These are phyloP conservation scores for Calophaca sinica DNA, from an alignment of 306 rosid genomes.

Conservation along the genomic window DNA sequence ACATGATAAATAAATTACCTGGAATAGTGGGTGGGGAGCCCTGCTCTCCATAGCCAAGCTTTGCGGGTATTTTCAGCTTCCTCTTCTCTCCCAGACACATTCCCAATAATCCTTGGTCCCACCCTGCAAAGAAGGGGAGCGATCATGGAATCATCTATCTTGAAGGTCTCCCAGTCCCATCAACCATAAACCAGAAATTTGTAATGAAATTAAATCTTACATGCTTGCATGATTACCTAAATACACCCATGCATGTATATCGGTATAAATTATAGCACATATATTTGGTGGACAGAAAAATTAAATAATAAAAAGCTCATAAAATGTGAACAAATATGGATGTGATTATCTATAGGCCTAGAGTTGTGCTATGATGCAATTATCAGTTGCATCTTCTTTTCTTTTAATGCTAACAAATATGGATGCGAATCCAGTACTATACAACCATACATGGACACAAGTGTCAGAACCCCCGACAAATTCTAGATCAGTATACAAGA, in stretches of 20 bases:
- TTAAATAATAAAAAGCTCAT: not conserved
- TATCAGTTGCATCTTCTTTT: slow-evolving; percentile 12
- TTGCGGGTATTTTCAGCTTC: slow-evolving; percentile 91
- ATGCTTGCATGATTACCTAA: not conserved
- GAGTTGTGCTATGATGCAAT: not conserved
- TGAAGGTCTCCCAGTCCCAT: slow-evolving; percentile 22
- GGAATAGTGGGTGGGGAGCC: slow-evolving; percentile 97
- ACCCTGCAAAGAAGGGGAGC: slow-evolving; percentile 62
- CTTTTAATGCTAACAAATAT: not conserved
- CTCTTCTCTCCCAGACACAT: slow-evolving; percentile 98
- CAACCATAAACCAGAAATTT: slow-evolving; percentile 31
- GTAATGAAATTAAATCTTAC: not conserved
- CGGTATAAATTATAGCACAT: not conserved
- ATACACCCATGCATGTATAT: slow-evolving; percentile 11
- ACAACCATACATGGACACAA: too few relatives aligned
- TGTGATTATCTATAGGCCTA: not conserved
- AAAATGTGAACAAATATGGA: not conserved
- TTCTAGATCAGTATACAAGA: too few relatives aligned
- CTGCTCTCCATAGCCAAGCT: slow-evolving; percentile 90
- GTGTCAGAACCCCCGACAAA: too few relatives aligned
- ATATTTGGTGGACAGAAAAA: not conserved
- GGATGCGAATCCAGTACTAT: too few relatives aligned
- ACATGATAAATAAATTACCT: slow-evolving; percentile 55
- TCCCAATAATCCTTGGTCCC: slow-evolving; percentile 98
- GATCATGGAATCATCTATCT: slow-evolving; percentile 37